Base-by-base conservation (phyloP, 2,329 filamentous ascomycete genomes). In the Penicillium sp. region DNA sequence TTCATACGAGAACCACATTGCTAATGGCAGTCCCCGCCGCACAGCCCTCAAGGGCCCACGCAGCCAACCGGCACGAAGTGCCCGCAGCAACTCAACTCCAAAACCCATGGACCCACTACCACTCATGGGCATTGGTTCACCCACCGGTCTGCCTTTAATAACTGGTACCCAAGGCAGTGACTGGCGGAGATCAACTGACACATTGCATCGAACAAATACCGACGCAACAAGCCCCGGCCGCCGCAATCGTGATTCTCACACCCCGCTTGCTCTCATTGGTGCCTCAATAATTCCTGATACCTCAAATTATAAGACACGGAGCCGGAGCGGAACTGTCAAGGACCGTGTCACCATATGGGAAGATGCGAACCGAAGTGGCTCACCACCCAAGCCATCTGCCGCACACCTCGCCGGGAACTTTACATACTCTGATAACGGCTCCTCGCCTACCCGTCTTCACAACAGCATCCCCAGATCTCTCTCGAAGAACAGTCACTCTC, bases 301-400 rank as follows among this genome's bases (percentile, higher is more conserved):
- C 19, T 50, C 56, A 4, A 24, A 46, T 21, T 59, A 54, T 24
- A 60, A 59, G 6, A 49, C 52, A 16, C 57, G 57, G 11, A 62
- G 54, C 24, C 52, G 61, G 10, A 56, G 29, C 29, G 58, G 64
- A 8, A 65, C 60, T 13, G 65, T 64, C 6, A 49, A 67, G n/a
- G 62, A 65, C 21, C 65, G 65, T 10, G 66, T 75, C 9, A 72
- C 71, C 1, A 77, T 78, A 48, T 78, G 74, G 70, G 76, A 78
- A 64, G 75, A 77, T 53, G 64, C 60, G 26, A 66, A 62, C 35
- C 60, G 61, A 19, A 60, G 56, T 42, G 58, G 29, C 3, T 64
- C 65, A 6, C 61, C 63, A 6, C 47, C 54, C 3, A 61, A 60
- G 46, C 26, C 48, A 1, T 14, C 54, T 1, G 35, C 53, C 19